Evolutionary conservation across 2,329 filamentous ascomycete species (phyloP).

Genomic region (Fusarium luffae): DNA sequence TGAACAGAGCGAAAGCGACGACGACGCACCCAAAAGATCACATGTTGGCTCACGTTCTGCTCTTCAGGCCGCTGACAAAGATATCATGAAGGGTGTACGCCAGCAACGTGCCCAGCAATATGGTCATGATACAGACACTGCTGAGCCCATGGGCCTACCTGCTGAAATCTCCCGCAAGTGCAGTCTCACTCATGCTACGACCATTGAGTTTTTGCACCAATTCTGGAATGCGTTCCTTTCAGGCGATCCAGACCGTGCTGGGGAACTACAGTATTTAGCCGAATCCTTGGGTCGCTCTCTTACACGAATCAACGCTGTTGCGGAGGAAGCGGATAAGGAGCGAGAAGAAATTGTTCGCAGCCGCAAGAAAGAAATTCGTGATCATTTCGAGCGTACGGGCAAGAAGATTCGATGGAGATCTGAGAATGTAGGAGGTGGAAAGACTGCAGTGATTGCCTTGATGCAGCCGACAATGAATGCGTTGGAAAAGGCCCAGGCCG

Average conservation of each 20-base stretch:
- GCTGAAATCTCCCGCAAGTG: slow-evolving; percentile 68
- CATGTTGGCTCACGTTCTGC: slow-evolving; percentile 78
- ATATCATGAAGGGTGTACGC: slow-evolving; percentile 73
- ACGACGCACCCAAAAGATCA: slow-evolving; percentile 63
- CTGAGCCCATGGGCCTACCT: slow-evolving; percentile 65
- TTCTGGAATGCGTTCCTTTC: slow-evolving; percentile 96
- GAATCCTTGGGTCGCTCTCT: slow-evolving; percentile 83
- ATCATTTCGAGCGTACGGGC: slow-evolving; percentile 76
- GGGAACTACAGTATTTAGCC: slow-evolving; percentile 82
- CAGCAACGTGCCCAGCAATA: slow-evolving; percentile 70
- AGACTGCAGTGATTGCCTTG: slow-evolving; percentile 78
- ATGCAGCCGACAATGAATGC: slow-evolving; percentile 79
- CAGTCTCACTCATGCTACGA: slow-evolving; percentile 85
- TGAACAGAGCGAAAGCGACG: slow-evolving; percentile 76
- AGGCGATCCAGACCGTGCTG: slow-evolving; percentile 82
- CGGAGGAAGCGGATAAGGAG: slow-evolving; percentile 80
- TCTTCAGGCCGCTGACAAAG: slow-evolving; percentile 70
- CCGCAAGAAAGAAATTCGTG: slow-evolving; percentile 75
- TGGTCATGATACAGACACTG: slow-evolving; percentile 60
- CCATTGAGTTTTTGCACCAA: slow-evolving; percentile 94
- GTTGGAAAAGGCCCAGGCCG: slow-evolving; percentile 74
- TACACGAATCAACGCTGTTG: slow-evolving; percentile 83
- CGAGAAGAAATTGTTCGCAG: slow-evolving; percentile 73
- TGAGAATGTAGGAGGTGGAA: slow-evolving; percentile 77
- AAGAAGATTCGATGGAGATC: slow-evolving; percentile 78